These are phyloP conservation scores for Westerdykella ornata DNA, from an alignment of 2,329 filamentous ascomycete species.

Conservation along the genomic window DNA sequence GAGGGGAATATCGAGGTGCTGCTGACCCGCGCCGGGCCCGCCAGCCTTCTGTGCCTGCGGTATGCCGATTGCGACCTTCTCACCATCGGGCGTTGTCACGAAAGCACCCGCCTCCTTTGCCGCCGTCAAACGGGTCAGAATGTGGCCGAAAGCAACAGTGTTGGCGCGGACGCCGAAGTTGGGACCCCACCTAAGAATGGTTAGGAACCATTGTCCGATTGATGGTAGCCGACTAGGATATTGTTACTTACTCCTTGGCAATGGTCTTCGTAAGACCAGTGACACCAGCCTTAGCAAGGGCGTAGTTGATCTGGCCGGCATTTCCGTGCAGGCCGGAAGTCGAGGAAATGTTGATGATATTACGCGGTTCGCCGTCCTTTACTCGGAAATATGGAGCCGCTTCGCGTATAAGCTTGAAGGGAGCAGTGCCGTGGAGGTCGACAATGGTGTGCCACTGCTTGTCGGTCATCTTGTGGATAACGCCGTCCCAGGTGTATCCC, in stretches of 20 bases:
- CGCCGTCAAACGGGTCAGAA: constrained; percentile 71
- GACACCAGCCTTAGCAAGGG: constrained; percentile 76
- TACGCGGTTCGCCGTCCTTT: constrained; percentile 69
- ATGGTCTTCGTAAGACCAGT: constrained; percentile 81
- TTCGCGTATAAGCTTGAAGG: constrained; percentile 72
- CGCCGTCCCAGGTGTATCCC: constrained; percentile 87
- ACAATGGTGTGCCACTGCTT: constrained; percentile 89
- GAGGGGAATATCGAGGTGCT: constrained; percentile 66
- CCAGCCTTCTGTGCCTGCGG: constrained; percentile 40
- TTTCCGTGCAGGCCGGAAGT: constrained; percentile 81
- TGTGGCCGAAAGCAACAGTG: constrained; percentile 77
- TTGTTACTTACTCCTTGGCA: constrained; percentile 58
- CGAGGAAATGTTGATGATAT: constrained; percentile 76
- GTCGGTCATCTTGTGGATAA: constrained; percentile 87
- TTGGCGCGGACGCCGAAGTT: constrained; percentile 75
- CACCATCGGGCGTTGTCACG: constrained; percentile 66
- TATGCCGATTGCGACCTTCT: constrained; percentile 40
- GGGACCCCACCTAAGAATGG: constrained; percentile 60
- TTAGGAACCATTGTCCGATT: constrained; percentile 5
- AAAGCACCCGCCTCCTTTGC: constrained; percentile 81
- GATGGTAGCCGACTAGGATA: neutral
- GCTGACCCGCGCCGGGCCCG: constrained; percentile 23
- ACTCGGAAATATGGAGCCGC: constrained; percentile 84
- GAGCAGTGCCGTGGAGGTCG: constrained; percentile 73
- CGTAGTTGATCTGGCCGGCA: constrained; percentile 86